Percentiles rank a stretch among this genome's conserved stretches.
Evolutionary conservation across 805 yeast genomes (phyloP).

Genomic region (Pichia californica): DNA sequence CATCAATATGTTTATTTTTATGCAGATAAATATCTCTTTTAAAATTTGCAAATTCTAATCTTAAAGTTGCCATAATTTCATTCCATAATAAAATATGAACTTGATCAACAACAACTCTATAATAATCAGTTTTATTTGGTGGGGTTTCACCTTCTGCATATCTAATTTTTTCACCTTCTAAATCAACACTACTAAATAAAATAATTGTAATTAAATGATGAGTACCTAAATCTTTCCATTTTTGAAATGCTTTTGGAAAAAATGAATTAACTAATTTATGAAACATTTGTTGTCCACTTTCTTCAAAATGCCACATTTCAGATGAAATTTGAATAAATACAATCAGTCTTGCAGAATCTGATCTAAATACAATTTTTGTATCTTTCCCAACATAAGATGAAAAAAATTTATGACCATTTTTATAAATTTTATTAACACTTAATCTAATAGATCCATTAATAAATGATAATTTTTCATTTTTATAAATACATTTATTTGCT

Average conservation of each 20-base stretch:
- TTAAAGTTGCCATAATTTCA: constrained; percentile 79
- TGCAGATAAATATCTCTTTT: constrained; percentile 63
- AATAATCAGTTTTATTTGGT: constrained; percentile 69
- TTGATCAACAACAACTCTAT: constrained; percentile 92
- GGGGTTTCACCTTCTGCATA: constrained; percentile 65
- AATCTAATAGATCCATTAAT: constrained; percentile 56
- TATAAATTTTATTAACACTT: constrained; percentile 54
- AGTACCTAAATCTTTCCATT: constrained; percentile 82
- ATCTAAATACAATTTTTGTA: constrained; percentile 80
- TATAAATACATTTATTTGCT: constrained; percentile 57
- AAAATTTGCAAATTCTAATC: constrained; percentile 80
- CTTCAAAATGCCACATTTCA: constrained; percentile 99
- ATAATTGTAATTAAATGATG: constrained; percentile 91
- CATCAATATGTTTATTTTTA: constrained; percentile 29
- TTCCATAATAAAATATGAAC: constrained; percentile 86
- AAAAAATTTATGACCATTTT: constrained; percentile 60
- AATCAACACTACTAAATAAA: constrained; percentile 74
- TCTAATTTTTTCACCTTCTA: constrained; percentile 30
- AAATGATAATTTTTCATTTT: constrained; percentile 58
- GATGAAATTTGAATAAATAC: constrained; percentile 83
- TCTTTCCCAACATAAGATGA: constrained; percentile 70
- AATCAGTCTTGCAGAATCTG: constrained; percentile 81
- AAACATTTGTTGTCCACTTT: constrained; percentile 89
- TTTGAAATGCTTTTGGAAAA: constrained; percentile 79
- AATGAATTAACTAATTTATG: constrained; percentile 88